Evolutionary conservation across 2,329 filamentous ascomycete species (phyloP).

Genomic region (Phialophora verrucosa): DNA sequence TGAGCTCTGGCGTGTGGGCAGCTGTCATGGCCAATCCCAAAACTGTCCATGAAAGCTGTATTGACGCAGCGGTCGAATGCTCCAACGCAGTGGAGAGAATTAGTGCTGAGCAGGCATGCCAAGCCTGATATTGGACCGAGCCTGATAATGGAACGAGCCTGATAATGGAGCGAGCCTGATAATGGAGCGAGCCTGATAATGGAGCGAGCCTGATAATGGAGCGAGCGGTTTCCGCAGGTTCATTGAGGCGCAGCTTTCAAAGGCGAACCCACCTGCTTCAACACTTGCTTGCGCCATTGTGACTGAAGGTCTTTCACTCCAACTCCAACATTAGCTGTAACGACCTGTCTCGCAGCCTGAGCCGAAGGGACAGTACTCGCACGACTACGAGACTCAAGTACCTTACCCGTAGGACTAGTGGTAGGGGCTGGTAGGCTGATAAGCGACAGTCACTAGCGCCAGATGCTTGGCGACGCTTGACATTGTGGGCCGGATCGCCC

Average conservation of each 20-base stretch:
- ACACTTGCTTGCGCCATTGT: background rate
- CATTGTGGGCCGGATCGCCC: background rate
- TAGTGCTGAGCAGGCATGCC: background rate
- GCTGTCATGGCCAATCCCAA: background rate
- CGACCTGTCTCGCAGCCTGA: background rate
- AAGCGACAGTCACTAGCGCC: background rate
- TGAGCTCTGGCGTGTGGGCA: background rate
- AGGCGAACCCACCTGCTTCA: background rate
- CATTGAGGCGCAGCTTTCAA: too few relatives aligned
- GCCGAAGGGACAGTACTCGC: background rate
- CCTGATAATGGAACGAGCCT: too few relatives aligned
- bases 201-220: too few relatives aligned
- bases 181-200: too few relatives aligned
- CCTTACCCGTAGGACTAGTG: background rate
- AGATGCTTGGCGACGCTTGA: background rate
- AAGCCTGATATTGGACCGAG: too few relatives aligned
- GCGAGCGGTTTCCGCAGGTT: too few relatives aligned
- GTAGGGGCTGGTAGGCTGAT: background rate
- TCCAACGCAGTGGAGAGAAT: background rate
- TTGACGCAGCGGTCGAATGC: background rate
- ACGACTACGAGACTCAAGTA: background rate
- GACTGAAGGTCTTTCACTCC: background rate
- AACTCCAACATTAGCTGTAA: background rate
- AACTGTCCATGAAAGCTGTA: background rate
- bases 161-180: too few relatives aligned